Conservation (phyloP, 768 basidiomycete genomes). For the Podaxis sp. region DNA sequence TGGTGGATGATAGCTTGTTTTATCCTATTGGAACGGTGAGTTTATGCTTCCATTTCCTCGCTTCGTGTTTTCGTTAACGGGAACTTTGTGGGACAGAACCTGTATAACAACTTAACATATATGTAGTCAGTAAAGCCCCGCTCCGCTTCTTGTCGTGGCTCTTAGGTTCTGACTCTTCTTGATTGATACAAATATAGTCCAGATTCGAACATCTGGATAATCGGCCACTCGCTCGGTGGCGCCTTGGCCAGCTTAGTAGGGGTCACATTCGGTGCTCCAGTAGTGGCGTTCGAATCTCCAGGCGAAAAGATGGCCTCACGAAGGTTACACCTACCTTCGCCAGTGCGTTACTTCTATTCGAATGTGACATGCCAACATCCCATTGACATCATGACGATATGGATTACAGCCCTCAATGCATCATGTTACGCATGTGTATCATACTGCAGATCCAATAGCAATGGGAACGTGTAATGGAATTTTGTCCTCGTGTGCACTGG, state of each 20-base stretch:
- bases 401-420: conserved; percentile 60
- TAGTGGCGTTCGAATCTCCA: conserved; percentile 86
- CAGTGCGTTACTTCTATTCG: conserved; percentile 45
- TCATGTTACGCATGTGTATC: conserved; percentile 88
- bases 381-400: neutral
- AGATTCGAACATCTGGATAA: conserved; percentile 85
- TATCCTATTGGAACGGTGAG: conserved; percentile 88
- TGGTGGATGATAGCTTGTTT: conserved; percentile 81
- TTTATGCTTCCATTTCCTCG: conserved; percentile 11
- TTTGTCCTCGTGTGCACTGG: conserved; percentile 77
- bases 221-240: conserved; percentile 70
- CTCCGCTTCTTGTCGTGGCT: neutral
- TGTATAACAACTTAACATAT: conserved; percentile 92
- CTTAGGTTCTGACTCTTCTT: neutral
- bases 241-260: conserved; percentile 83
- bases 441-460: conserved; percentile 93
- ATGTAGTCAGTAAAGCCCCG: conserved; percentile 58
- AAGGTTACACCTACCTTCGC: conserved; percentile 83
- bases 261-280: conserved; percentile 85
- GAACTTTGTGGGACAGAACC: conserved; percentile 53
- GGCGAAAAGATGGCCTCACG: conserved; percentile 80
- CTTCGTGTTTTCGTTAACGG: conserved; percentile 7
- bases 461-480: conserved; percentile 87
- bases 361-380: neutral
- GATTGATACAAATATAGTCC: conserved; percentile 43